Evolutionary conservation across 495 filamentous ascomycete species (phyloP), one percentile per base, ranked within the genome.

Genomic region (Hypoxylon rickii): DNA sequence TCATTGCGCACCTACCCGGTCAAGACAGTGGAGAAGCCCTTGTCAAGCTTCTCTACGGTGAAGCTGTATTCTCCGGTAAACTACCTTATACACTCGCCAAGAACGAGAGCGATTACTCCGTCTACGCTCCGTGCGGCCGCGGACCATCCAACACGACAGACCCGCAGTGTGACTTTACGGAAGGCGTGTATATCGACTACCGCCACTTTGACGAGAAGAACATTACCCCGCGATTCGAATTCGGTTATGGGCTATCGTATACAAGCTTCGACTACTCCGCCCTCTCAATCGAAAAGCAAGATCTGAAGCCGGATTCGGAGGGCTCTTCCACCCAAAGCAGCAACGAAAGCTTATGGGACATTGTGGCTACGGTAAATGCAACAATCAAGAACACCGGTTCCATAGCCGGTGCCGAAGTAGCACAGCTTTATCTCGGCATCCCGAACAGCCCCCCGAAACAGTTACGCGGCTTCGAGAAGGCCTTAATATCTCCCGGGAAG

Each of bases 381-480:
- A 73, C 76, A 1, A 62, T 96, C 11, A 81, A 73, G 24, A 95
- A 96, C 67, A 87, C 80, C 0, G 90, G 90, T 24, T 10, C 55
- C 0, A 65, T 83, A 1, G 59, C 69, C 0, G 90, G 91, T 2
- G 80, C 86, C 44, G 84, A 87, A 44, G 87, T 94, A 3, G 78
- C 87, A 1, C 90, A 96, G 60, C 69, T 92, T 10, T 95, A 96
- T 66, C 67, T 95, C 40, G 42, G 62, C 22, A 57, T 70, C 20
- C 76, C 83, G 46, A 54, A 64, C 7, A 78, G 88, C 8, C 90
- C 90, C 0, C 77, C 81, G 1, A 73, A 75, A 29, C 87, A 89
- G 3, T 75, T 96, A 8, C 79, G 91, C n/a, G 86, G 80, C 13
- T 95, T 93, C 51, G 83, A 86, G 60, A 96, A 94, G 70, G 66